Percentiles rank a stretch among this genome's conserved stretches.
Conservation (phyloP, 2,329 filamentous ascomycete genomes). For the Chrysosporium queenslandicum region DNA sequence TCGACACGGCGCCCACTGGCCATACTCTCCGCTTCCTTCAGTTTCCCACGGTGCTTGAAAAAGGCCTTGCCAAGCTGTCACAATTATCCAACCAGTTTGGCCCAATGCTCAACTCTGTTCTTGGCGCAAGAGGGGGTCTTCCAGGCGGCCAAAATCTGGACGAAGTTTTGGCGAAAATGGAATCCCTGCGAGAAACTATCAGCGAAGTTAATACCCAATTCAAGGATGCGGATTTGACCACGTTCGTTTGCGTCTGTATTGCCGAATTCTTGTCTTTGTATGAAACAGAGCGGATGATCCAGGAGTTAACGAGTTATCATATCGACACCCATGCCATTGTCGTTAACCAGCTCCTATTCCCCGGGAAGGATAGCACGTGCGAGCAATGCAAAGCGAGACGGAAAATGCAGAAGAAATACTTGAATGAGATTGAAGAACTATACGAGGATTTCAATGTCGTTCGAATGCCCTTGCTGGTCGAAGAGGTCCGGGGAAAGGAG, state of each 20-base stretch:
- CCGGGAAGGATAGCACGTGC: constrained; percentile 71
- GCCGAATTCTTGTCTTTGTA: constrained; percentile 94
- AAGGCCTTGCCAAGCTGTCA: constrained; percentile 93
- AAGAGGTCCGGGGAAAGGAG: constrained; percentile 93
- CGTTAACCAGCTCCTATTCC: constrained; percentile 94
- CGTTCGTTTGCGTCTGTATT: constrained; percentile 97
- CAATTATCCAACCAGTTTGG: constrained; percentile 91
- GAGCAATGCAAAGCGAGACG: constrained; percentile 90
- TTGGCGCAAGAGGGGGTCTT: constrained; percentile 65
- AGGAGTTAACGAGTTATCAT: constrained; percentile 82
- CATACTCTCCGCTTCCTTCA: constrained; percentile 98
- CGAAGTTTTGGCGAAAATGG: constrained; percentile 90
- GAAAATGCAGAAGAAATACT: constrained; percentile 99
- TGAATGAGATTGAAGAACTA: constrained; percentile 95
- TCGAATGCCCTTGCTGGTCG: constrained; percentile 90
- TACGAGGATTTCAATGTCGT: constrained; percentile 99
- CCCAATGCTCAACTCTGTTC: constrained; percentile 85
- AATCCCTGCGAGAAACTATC: constrained; percentile 85
- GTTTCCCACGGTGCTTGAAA: constrained; percentile 95
- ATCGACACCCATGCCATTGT: constrained; percentile 98
- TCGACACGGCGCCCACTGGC: constrained; percentile 95
- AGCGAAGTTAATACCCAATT: constrained; percentile 95
- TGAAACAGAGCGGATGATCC: constrained; percentile 99
- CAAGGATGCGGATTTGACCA: constrained; percentile 90
- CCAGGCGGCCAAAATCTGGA: constrained; percentile 88